Percentiles rank a stretch among this genome's conserved stretches.
phyloP scores from a whole-genome alignment of 2,329 filamentous ascomycete genomes.

The Rutstroemia sp. region DNA sequence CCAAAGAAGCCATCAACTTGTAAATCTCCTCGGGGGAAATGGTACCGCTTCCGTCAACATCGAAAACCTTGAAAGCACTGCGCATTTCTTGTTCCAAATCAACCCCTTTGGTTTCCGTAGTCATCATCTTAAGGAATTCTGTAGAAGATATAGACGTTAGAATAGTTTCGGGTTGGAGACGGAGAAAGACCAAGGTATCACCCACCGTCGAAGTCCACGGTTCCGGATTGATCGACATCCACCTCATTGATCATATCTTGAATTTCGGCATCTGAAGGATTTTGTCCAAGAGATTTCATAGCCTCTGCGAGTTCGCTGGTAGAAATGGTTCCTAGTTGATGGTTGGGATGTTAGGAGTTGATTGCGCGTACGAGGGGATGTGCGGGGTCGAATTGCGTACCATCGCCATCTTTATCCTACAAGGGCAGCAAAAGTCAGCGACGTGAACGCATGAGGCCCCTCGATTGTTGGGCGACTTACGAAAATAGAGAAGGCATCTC shows the following conservation, averaged over 20 bases:
- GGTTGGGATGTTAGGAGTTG: not conserved
- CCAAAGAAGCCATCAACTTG: constrained; percentile 56
- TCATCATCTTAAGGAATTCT: constrained; percentile 63
- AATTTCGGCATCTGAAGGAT: constrained; percentile 9
- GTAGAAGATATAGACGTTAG: not conserved
- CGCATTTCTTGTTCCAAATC: constrained; percentile 58
- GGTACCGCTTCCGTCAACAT: constrained; percentile 58
- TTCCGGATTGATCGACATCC: constrained; percentile 10
- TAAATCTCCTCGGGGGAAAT: constrained; percentile 56
- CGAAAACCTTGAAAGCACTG: constrained; percentile 60
- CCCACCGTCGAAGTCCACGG: constrained; percentile 10
- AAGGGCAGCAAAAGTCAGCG: not conserved
- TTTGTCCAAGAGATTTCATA: constrained; percentile 9
- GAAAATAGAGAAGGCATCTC: constrained; percentile 10
- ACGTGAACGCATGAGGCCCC: not conserved
- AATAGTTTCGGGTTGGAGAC: not conserved
- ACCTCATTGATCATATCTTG: constrained; percentile 12
- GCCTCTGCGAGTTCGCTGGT: constrained; percentile 6
- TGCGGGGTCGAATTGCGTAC: constrained; percentile 6
- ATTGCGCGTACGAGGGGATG: not conserved
- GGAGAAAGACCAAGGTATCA: not conserved
- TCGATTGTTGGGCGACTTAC: not conserved
- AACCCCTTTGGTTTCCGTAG: constrained; percentile 52
- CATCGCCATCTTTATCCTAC: constrained; percentile 10
- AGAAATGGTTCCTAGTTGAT: constrained; percentile 4